Conservation (phyloP, 2,329 filamentous ascomycete species). For the Apiospora koreana region DNA sequence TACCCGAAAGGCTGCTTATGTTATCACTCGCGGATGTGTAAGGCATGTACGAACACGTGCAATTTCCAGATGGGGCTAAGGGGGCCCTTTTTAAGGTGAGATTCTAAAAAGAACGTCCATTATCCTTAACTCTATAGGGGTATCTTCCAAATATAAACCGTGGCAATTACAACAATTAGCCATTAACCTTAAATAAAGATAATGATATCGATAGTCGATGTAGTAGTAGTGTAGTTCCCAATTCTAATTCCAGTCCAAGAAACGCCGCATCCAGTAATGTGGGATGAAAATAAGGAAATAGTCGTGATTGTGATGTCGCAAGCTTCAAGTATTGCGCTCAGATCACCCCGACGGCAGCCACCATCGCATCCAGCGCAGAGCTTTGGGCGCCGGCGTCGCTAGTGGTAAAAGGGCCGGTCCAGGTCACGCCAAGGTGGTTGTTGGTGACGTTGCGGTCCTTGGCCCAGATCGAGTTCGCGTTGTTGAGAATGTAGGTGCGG, state of each 20-base stretch:
- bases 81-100: neutral
- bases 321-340: slow-evolving; percentile 16
- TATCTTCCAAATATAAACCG: slow-evolving; percentile 7
- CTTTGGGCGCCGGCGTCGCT: slow-evolving; percentile 30
- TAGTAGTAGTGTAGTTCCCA: neutral
- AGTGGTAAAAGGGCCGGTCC: slow-evolving; percentile 30
- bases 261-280: neutral
- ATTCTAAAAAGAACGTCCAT: neutral
- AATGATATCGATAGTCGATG: slow-evolving; percentile 4
- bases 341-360: slow-evolving; percentile 29
- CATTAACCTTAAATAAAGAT: neutral
- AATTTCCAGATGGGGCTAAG: neutral
- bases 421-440: slow-evolving; percentile 30
- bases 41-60: neutral
- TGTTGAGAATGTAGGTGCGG: slow-evolving; percentile 36
- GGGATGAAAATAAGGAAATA: neutral
- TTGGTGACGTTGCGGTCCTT: slow-evolving; percentile 33
- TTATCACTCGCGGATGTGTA: too few species aligned
- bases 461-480: slow-evolving; percentile 36
- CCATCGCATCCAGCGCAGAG: slow-evolving; percentile 31
- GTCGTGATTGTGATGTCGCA: neutral
- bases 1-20: too few species aligned
- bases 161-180: slow-evolving; percentile 7
- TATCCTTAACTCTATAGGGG: slow-evolving; percentile 6
- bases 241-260: neutral